Evolutionary conservation across 768 basidiomycete species (phyloP).

Genomic region (Macrolepiota albuminosa): DNA sequence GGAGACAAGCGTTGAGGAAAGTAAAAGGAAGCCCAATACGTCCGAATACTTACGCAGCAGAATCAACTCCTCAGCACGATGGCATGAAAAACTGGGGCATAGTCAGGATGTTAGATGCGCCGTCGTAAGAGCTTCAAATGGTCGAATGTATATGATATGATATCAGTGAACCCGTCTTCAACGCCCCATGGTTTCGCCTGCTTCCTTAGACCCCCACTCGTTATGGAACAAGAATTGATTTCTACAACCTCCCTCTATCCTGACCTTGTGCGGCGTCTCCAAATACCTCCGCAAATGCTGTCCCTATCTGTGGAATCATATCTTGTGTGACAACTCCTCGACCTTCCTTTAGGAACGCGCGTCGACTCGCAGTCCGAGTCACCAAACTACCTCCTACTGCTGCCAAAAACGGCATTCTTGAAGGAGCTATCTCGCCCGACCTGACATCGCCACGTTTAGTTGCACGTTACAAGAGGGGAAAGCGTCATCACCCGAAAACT

Average conservation of each 20-base stretch:
- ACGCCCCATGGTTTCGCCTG: background rate
- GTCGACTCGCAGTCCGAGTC: constrained; percentile 76
- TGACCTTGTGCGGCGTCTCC: constrained; percentile 42
- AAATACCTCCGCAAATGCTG: constrained; percentile 72
- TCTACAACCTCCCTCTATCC: constrained; percentile 33
- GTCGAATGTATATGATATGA: background rate
- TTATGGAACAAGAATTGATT: background rate
- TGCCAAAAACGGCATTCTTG: constrained; percentile 76
- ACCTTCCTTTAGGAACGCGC: constrained; percentile 72
- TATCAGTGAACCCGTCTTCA: background rate
- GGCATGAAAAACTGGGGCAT: too few species aligned
- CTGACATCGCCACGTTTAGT: background rate
- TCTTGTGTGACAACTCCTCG: constrained; percentile 82
- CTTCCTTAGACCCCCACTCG: background rate
- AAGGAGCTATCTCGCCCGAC: constrained; percentile 36
- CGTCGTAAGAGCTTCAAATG: background rate
- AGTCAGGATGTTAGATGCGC: background rate
- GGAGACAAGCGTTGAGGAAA: background rate
- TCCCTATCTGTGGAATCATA: constrained; percentile 61
- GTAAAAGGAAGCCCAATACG: background rate
- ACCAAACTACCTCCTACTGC: constrained; percentile 85
- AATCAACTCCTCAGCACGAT: background rate
- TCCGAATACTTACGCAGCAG: background rate
- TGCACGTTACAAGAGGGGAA: background rate
- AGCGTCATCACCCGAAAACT: constrained; percentile 58